These are phyloP conservation scores for Olyra latifolia DNA, from an alignment of 176 grass and related monocot species.

Conservation along the genomic window DNA sequence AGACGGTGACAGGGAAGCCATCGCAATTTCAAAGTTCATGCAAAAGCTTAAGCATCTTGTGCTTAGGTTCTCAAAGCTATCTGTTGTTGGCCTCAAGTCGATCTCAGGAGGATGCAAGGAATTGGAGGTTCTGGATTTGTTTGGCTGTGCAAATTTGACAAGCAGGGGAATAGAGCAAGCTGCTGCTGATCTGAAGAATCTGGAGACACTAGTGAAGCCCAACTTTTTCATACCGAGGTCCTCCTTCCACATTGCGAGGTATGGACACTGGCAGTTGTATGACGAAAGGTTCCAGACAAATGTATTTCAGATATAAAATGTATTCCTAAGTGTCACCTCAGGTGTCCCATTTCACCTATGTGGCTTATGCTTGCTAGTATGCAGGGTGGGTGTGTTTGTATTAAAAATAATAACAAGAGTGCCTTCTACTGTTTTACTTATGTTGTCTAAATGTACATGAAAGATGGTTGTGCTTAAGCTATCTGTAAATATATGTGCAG, in stretches of 20 bases:
- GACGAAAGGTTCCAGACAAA: constrained; percentile 95
- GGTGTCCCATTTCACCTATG: not conserved
- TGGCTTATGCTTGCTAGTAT: not conserved
- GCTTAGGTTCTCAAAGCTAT: constrained; percentile 81
- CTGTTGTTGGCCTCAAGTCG: constrained; percentile 44
- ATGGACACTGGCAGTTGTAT: constrained; percentile 85
- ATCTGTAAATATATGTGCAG: not conserved
- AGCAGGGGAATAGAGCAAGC: constrained; percentile 73
- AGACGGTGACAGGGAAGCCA: constrained; percentile 79
- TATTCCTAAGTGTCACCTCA: not conserved
- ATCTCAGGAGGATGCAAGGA: constrained; percentile 66
- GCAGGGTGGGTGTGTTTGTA: not conserved
- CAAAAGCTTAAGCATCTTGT: constrained; percentile 80
- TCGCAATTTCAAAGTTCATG: constrained; percentile 76
- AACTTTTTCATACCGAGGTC: constrained; percentile 91
- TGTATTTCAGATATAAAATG: constrained; percentile 76
- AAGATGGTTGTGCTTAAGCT: not conserved
- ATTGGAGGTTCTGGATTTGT: constrained; percentile 72
- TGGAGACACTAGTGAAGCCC: constrained; percentile 58
- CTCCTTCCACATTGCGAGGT: constrained; percentile 68
- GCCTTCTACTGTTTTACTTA: not conserved
- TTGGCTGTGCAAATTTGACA: constrained; percentile 76
- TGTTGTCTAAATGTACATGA: not conserved
- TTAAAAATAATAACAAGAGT: not conserved
- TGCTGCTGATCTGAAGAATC: constrained; percentile 55